Evolutionary conservation across 768 basidiomycete species (phyloP).

Genomic region (Termitomyces titanicus): DNA sequence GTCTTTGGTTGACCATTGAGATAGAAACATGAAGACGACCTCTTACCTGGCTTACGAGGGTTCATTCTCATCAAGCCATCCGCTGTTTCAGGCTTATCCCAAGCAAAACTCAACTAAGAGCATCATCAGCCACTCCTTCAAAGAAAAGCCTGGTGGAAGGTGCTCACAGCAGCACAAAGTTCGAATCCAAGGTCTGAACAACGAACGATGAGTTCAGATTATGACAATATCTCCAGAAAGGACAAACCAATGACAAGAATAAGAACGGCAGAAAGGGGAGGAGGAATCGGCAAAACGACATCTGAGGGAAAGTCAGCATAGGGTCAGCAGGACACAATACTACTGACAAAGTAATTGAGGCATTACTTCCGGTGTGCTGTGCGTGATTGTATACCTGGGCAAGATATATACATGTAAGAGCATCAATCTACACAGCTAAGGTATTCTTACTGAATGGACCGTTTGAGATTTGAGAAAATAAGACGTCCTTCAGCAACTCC

Average conservation of each 20-base stretch:
- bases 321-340: not conserved
- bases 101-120: constrained; percentile 60
- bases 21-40: not conserved
- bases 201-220: not conserved
- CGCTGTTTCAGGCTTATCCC: constrained; percentile 64
- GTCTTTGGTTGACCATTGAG: not conserved
- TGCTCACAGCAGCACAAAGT: constrained; percentile 57
- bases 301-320: constrained; percentile 30
- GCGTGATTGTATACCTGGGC: constrained; percentile 55
- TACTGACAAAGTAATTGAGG: constrained; percentile 62
- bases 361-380: constrained; percentile 68
- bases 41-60: constrained; percentile 60
- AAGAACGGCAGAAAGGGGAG: constrained; percentile 64
- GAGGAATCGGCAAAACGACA: constrained; percentile 64
- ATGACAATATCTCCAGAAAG: not conserved
- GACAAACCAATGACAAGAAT: constrained; percentile 64
- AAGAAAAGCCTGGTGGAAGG: not conserved
- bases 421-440: not conserved
- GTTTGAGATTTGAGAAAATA: constrained; percentile 68
- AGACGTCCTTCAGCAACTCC: constrained; percentile 67
- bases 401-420: not conserved
- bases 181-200: constrained; percentile 66
- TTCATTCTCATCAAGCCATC: constrained; percentile 66
- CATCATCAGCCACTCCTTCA: not conserved
- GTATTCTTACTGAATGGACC: constrained; percentile 56